Evolutionary conservation across 2,329 filamentous ascomycete genomes (phyloP).

Genomic region (Truncatella angustata): DNA sequence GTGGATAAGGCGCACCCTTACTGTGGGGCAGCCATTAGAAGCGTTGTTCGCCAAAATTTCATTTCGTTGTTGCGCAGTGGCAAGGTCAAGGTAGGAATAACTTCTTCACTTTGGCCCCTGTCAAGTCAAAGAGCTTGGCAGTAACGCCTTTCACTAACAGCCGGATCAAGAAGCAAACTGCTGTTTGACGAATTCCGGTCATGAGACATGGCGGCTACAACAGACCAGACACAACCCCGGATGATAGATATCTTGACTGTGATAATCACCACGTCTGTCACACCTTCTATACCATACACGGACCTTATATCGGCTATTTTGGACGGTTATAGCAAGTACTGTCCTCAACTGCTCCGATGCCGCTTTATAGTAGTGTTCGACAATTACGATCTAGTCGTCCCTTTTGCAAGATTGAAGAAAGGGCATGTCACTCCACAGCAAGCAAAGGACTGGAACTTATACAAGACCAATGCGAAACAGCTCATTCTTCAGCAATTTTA

Average conservation of each 20-base stretch:
- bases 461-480: constrained; percentile 46
- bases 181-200: too few relatives aligned
- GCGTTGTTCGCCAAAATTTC: too few relatives aligned
- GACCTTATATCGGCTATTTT: constrained; percentile 49
- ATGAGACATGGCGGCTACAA: background rate
- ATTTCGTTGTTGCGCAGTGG: too few relatives aligned
- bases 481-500: constrained; percentile 35
- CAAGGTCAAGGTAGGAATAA: too few relatives aligned
- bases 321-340: constrained; percentile 42
- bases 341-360: constrained; percentile 38
- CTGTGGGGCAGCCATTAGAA: too few relatives aligned
- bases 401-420: constrained; percentile 47
- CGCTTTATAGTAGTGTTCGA: constrained; percentile 51
- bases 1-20: too few relatives aligned
- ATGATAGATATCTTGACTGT: constrained; percentile 32
- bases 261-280: constrained; percentile 55
- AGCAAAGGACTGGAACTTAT: constrained; percentile 38
- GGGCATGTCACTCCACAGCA: constrained; percentile 48
- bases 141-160: too few relatives aligned
- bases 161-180: too few relatives aligned
- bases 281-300: constrained; percentile 51
- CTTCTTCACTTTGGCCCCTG: background rate
- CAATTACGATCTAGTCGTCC: constrained; percentile 45
- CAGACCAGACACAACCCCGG: background rate
- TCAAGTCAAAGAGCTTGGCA: too few relatives aligned